Conservation (phyloP, 179 eudicot genomes). For the Nepenthes alata region DNA sequence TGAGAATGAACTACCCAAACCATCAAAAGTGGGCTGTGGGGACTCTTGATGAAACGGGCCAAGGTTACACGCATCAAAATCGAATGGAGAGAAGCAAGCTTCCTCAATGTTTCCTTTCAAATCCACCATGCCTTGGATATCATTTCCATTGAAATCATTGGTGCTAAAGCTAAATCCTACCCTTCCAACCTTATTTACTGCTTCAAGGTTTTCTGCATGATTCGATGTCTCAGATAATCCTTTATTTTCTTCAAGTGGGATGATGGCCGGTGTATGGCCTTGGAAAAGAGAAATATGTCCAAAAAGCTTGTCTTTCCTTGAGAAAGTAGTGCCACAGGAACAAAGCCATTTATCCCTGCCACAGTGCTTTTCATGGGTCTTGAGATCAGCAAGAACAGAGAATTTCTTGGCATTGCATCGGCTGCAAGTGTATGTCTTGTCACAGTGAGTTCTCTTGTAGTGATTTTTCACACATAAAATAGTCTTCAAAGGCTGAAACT, state of each 20-base stretch:
- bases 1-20: constrained; percentile 56
- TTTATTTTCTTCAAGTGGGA: constrained; percentile 54
- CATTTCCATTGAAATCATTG: constrained; percentile 16
- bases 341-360: constrained; percentile 94
- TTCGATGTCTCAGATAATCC: constrained; percentile 24
- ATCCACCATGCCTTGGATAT: constrained; percentile 25
- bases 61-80: constrained; percentile 37
- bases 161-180: constrained; percentile 33
- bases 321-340: constrained; percentile 63
- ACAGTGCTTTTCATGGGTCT: constrained; percentile 97
- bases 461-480: constrained; percentile 91
- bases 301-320: constrained; percentile 37
- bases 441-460: constrained; percentile 92
- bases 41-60: constrained; percentile 50
- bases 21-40: constrained; percentile 52
- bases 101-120: constrained; percentile 39
- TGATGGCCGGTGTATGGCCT: constrained; percentile 38
- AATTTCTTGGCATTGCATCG: constrained; percentile 82
- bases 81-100: constrained; percentile 53
- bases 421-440: constrained; percentile 80
- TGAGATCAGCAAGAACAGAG: constrained; percentile 89
- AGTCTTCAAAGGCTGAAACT: constrained; percentile 84
- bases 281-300: constrained; percentile 48
- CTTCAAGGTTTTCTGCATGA: constrained; percentile 32
- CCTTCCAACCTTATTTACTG: constrained; percentile 20